These are phyloP conservation scores for Pseudogymnoascus sp. DNA, from an alignment of 2,329 filamentous ascomycete species.

Conservation along the genomic window DNA sequence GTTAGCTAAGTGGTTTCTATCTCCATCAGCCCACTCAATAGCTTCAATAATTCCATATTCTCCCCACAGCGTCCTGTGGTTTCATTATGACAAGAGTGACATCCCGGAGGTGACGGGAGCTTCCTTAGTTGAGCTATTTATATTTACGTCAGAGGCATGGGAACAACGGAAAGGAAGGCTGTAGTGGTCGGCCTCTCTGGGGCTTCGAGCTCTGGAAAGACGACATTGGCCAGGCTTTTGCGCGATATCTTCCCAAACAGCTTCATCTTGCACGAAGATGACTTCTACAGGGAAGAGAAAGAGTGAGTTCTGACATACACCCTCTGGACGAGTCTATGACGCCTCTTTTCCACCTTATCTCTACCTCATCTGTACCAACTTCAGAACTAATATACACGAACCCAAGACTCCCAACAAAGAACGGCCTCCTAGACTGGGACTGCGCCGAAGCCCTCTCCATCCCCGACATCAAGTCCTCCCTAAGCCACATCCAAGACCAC, in stretches of 20 bases:
- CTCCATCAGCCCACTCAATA: background rate
- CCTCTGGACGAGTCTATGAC: background rate
- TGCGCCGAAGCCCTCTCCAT: constrained; percentile 73
- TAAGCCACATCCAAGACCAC: constrained; percentile 61
- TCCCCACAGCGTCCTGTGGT: background rate
- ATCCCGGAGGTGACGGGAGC: background rate
- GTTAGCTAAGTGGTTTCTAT: background rate
- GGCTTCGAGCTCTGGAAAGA: constrained; percentile 89
- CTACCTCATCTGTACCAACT: background rate
- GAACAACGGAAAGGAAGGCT: constrained; percentile 18
- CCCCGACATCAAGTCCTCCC: constrained; percentile 54
- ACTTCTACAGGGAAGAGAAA: constrained; percentile 81
- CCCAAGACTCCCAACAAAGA: constrained; percentile 44
- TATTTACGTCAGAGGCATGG: background rate
- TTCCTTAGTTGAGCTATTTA: background rate
- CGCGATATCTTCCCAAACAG: constrained; percentile 69
- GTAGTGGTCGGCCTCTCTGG: constrained; percentile 77
- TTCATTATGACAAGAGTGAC: background rate
- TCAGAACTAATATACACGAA: background rate
- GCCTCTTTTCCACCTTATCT: background rate
- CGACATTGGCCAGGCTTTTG: constrained; percentile 78
- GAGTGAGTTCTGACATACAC: constrained; percentile 40
- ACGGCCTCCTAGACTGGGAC: constrained; percentile 81
- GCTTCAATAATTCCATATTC: background rate
- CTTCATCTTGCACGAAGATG: constrained; percentile 89